A percentile compares a stretch with the other conserved stretches of the same genome.
Conservation (phyloP, 495 filamentous ascomycete species). For the Echria macrotheca region DNA sequence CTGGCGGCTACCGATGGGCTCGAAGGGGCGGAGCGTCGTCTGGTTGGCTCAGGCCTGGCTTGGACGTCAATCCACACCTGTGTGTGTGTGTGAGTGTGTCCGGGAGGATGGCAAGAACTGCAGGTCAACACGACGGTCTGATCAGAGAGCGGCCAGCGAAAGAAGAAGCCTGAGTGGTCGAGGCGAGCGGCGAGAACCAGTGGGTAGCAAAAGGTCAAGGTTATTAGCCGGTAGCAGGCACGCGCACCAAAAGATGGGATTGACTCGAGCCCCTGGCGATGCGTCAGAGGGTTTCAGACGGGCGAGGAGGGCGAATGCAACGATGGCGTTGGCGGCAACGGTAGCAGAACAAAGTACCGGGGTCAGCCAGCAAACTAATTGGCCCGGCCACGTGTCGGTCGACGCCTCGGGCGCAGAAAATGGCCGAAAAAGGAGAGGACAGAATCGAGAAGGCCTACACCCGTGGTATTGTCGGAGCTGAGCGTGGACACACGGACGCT, state of each 20-base stretch:
- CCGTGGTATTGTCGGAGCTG: too few relatives aligned
- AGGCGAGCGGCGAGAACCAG: too few relatives aligned
- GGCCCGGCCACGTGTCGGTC: conserved; percentile 10
- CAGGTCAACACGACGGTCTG: background rate
- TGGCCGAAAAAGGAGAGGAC: background rate
- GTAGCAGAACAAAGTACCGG: background rate
- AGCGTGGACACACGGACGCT: background rate
- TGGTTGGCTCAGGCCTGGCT: conserved; percentile 11
- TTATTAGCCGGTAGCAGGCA: conserved; percentile 13
- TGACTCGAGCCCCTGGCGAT: conserved; percentile 20
- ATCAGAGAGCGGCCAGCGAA: background rate
- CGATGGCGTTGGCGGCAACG: conserved; percentile 11
- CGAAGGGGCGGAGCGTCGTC: background rate
- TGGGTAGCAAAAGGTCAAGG: too few relatives aligned
- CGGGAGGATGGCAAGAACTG: conserved; percentile 4
- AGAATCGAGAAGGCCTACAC: too few relatives aligned
- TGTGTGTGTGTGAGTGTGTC: too few relatives aligned
- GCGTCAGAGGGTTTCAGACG: conserved; percentile 33
- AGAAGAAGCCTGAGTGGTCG: too few relatives aligned
- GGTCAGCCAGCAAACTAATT: conserved; percentile 14
- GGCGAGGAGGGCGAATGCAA: conserved; percentile 21
- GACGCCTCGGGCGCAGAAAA: too few relatives aligned
- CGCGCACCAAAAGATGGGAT: conserved; percentile 10
- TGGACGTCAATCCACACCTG: conserved; percentile 9
- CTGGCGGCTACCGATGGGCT: conserved; percentile 8